These are phyloP conservation scores for Eurotiales sp. DNA, from an alignment of 2,329 filamentous ascomycete genomes.

Conservation along the genomic window DNA sequence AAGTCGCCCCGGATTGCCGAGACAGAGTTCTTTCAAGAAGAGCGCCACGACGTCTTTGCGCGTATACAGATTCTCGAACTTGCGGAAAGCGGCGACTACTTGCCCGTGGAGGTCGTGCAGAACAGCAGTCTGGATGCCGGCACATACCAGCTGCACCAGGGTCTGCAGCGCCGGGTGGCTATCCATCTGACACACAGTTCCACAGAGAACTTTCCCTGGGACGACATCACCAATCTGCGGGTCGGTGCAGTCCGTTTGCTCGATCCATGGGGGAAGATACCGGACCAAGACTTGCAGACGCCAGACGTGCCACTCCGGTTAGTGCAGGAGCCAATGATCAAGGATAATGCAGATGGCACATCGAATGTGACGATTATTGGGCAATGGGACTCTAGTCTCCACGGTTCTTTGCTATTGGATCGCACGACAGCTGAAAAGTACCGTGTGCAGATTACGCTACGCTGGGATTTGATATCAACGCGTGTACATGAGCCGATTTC, in stretches of 20 bases:
- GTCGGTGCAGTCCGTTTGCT: slow-evolving; percentile 79
- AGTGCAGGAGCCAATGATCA: slow-evolving; percentile 71
- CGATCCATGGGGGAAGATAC: slow-evolving; percentile 78
- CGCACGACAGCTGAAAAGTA: slow-evolving; percentile 89
- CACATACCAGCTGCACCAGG: slow-evolving; percentile 92
- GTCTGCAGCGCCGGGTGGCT: slow-evolving; percentile 80
- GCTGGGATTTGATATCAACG: slow-evolving; percentile 80
- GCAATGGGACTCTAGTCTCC: slow-evolving; percentile 94
- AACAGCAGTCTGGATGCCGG: slow-evolving; percentile 78
- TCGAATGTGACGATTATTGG: slow-evolving; percentile 80
- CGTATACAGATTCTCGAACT: slow-evolving; percentile 87
- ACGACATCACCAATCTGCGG: slow-evolving; percentile 71
- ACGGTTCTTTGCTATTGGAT: slow-evolving; percentile 89
- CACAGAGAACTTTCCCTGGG: slow-evolving; percentile 82
- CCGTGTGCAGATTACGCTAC: slow-evolving; percentile 79
- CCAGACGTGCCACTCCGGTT: slow-evolving; percentile 75
- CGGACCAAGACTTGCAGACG: slow-evolving; percentile 69
- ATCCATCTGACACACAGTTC: slow-evolving; percentile 90
- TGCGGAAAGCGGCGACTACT: slow-evolving; percentile 83
- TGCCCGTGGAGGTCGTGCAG: slow-evolving; percentile 89
- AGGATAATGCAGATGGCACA: slow-evolving; percentile 85
- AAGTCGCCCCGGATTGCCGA: slow-evolving; percentile 72
- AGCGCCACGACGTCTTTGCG: slow-evolving; percentile 88
- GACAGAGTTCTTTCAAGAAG: slow-evolving; percentile 87
- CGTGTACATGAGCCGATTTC: slow-evolving; percentile 84